phyloP scores from a whole-genome alignment of 257 asterid species.

The Petrea volubilis region DNA sequence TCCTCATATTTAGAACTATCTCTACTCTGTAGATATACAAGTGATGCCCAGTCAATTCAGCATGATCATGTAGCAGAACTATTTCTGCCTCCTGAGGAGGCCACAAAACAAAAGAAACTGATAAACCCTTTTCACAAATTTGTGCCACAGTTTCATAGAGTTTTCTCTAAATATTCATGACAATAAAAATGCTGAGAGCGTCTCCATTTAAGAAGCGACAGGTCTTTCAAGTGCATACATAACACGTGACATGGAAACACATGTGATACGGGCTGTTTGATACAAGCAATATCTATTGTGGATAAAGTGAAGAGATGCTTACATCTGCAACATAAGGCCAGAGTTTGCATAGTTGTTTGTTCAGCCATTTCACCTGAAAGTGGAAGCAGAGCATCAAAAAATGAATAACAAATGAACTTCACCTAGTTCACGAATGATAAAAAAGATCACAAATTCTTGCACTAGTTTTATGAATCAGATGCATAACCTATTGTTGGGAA shows the following conservation, averaged over 20 bases:
- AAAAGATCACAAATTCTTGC: too few relatives aligned
- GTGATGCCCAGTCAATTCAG: too few relatives aligned
- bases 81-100: too few relatives aligned
- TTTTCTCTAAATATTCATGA: neutral
- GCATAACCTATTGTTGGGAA: conserved; percentile 8
- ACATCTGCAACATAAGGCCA: conserved; percentile 99
- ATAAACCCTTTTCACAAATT: neutral
- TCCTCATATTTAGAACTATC: too few relatives aligned
- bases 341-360: conserved; percentile 79
- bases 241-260: too few relatives aligned
- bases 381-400: conserved; percentile 12
- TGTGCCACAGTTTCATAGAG: neutral
- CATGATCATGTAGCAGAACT: too few relatives aligned
- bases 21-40: too few relatives aligned
- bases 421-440: neutral
- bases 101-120: neutral
- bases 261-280: neutral
- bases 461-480: too few relatives aligned
- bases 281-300: too few relatives aligned
- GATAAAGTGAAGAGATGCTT: conserved; percentile 49
- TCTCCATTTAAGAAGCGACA: neutral
- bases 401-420: conserved; percentile 10
- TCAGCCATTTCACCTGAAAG: conserved; percentile 97
- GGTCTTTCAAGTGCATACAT: neutral
- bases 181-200: neutral